These are phyloP conservation scores for Nissolia schottii DNA, from an alignment of 306 rosid genomes.

Conservation along the genomic window DNA sequence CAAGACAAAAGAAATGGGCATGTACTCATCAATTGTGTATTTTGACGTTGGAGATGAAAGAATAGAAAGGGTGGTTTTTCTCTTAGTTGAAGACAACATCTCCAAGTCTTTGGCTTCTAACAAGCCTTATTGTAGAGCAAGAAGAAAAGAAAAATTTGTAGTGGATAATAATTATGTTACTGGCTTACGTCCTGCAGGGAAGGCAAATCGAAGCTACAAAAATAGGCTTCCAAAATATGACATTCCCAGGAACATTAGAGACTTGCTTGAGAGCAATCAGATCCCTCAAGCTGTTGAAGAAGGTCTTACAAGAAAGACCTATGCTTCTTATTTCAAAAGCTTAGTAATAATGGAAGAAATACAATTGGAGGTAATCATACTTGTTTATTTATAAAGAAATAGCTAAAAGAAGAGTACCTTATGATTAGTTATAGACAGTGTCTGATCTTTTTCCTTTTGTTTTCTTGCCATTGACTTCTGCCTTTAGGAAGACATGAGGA, in stretches of 20 bases:
- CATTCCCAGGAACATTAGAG: slow-evolving; percentile 53
- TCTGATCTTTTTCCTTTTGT: slow-evolving; percentile 15
- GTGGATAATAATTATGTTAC: slow-evolving; percentile 31
- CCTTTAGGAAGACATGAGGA: slow-evolving; percentile 81
- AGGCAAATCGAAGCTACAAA: slow-evolving; percentile 1
- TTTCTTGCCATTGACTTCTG: slow-evolving; percentile 18
- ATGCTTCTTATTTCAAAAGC: slow-evolving; percentile 48
- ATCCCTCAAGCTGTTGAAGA: slow-evolving; percentile 49
- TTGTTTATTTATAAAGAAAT: slow-evolving; percentile 1
- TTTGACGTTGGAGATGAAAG: slow-evolving; percentile 63
- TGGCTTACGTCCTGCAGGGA: slow-evolving; percentile 46
- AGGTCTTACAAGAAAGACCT: slow-evolving; percentile 52
- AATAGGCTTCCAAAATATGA: slow-evolving; percentile 72
- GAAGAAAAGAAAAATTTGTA: slow-evolving; percentile 48
- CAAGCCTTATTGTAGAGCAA: slow-evolving; percentile 54
- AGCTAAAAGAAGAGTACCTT: not conserved
- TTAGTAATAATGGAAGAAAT: slow-evolving; percentile 86
- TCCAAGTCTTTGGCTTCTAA: slow-evolving; percentile 63
- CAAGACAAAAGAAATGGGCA: slow-evolving; percentile 74
- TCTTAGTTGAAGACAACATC: slow-evolving; percentile 78
- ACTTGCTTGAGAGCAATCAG: slow-evolving; percentile 46
- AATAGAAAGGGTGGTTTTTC: slow-evolving; percentile 75
- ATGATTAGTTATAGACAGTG: not conserved
- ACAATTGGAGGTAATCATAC: slow-evolving; percentile 65
- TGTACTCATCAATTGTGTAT: slow-evolving; percentile 61